phyloP scores from a whole-genome alignment of 257 asterid species.

The Forsythia viridissima region DNA sequence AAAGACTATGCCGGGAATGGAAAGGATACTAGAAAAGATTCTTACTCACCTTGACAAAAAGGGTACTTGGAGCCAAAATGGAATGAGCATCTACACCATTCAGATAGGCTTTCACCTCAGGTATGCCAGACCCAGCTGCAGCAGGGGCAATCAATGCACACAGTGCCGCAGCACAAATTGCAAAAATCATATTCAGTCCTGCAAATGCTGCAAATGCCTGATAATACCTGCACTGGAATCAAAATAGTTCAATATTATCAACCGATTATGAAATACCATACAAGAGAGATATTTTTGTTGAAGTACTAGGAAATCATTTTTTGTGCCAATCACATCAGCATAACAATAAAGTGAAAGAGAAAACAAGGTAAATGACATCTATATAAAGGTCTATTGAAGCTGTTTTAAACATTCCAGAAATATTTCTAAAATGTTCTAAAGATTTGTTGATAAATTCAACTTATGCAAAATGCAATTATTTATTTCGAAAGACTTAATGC shows the following conservation, averaged over 20 bases:
- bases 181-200: conserved; percentile 61
- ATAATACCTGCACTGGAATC: conserved; percentile 57
- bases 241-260: conserved; percentile 17
- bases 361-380: not conserved
- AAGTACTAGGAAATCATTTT: not conserved
- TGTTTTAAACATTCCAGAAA: not conserved
- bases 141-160: conserved; percentile 95
- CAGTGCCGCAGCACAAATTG: conserved; percentile 67
- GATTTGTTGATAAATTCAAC: not conserved
- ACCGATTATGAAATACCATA: not conserved
- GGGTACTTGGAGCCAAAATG: conserved; percentile 92
- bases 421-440: not conserved
- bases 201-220: conserved; percentile 63
- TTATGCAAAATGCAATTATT: not conserved
- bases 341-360: not conserved
- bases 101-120: conserved; percentile 97
- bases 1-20: not conserved
- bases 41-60: conserved; percentile 74
- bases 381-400: not conserved
- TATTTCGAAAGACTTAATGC: not conserved
- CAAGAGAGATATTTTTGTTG: not conserved
- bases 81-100: conserved; percentile 95
- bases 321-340: not conserved
- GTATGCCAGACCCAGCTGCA: conserved; percentile 98
- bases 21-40: not conserved